Evolutionary conservation across 306 rosid species (phyloP), one percentile per base, ranked within the genome.

Genomic region (Pachyrhizus erosus): DNA sequence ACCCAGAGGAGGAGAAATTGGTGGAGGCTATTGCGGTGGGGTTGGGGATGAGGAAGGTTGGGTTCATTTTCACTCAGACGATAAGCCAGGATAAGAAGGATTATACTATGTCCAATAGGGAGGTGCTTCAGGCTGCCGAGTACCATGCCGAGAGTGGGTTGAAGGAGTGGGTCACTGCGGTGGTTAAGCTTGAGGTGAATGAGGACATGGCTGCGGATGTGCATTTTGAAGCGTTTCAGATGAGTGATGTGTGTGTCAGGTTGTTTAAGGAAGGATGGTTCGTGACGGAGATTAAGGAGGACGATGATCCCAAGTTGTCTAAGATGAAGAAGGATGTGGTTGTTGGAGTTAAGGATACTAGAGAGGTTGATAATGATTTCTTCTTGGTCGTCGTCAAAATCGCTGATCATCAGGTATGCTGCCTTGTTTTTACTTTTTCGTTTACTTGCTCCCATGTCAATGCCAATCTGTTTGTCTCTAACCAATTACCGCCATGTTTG

Each of bases 81-180:
- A 79, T 93, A n/a, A 89, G 88, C 34, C 99, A 92, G 92, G 97
- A 86, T 77, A 93, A 88, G 48, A 96, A 91, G 75, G 99, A 96
- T 33, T 96, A 86, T 76, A 96, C 99, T 12, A 80, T 96, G 86
- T 96, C 97, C 3, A 87, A 91, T 49, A 84, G 90, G 77, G 99
- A 96, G 83, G 92, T 96, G 4, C 89, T 96, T 67, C 97, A 93
- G 86, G 99, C 98, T 7, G 92, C 90, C n/a, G 98, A 96, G 87
- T 83, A 81, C 64, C 98, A 96, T 29, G 91, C 97, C 3, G 97
- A 94, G 91, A 93, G 95, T 66, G 97, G 90, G 5, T 72, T 96
- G 86, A 92, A 93, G 89, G 99, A 93, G 87, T 96, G 99, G 99
- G 98, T 96, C 34, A 93, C 99, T 5, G 98, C 97, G 0, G 64